Conservation (phyloP, 345 rosid genomes). For the Linum usitatissimum region DNA sequence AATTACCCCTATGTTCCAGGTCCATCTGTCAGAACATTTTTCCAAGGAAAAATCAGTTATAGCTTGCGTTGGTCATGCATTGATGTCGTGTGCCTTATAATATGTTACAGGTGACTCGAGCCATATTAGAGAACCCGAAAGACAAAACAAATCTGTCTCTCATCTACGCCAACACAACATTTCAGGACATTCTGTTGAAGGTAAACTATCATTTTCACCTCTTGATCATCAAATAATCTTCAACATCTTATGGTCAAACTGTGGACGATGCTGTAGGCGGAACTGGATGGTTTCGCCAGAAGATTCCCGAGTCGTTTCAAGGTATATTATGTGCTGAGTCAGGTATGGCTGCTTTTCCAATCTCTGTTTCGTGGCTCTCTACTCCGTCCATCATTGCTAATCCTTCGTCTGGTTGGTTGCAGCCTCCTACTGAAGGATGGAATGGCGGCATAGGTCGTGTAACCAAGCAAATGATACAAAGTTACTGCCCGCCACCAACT, state of each 20-base stretch:
- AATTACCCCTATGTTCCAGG: constrained; percentile 20
- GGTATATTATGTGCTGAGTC: constrained; percentile 12
- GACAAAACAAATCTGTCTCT: constrained; percentile 11
- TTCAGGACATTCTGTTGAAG: constrained; percentile 19
- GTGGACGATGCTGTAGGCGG: constrained; percentile 8
- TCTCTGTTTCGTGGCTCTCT: neutral
- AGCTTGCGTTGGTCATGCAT: neutral
- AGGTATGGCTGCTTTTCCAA: neutral
- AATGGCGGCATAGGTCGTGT: constrained; percentile 13
- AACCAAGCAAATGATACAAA: constrained; percentile 9
- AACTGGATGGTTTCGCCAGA: constrained; percentile 12
- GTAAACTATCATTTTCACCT: neutral
- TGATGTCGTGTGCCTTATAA: neutral
- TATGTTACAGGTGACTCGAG: constrained; percentile 10
- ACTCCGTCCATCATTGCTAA: neutral
- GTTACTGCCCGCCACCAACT: constrained; percentile 14
- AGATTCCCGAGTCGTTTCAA: constrained; percentile 9
- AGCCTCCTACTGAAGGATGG: constrained; percentile 15
- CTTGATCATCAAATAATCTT: neutral
- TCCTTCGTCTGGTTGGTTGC: neutral
- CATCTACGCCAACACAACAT: constrained; percentile 13
- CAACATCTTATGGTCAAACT: neutral
- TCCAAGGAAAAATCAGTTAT: neutral
- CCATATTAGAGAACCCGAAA: constrained; percentile 16
- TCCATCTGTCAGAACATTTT: neutral